A percentile compares a stretch with the other conserved stretches of the same genome.
Evolutionary conservation across 2,329 filamentous ascomycete genomes (phyloP).

Genomic region (Chlorencoelia australis): DNA sequence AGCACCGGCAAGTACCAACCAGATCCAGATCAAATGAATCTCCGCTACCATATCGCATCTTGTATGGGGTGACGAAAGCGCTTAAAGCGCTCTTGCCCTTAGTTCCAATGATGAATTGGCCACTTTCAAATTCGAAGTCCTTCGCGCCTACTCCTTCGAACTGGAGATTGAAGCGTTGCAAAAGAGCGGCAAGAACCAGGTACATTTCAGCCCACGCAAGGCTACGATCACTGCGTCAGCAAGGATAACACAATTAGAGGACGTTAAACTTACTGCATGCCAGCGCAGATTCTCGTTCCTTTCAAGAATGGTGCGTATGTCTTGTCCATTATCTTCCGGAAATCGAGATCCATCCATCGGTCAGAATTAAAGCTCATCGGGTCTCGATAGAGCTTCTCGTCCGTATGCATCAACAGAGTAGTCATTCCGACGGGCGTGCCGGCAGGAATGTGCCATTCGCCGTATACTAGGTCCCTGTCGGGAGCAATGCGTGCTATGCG

Average conservation of each 20-base stretch:
- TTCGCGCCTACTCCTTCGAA: constrained; percentile 3
- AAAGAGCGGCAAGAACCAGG: constrained; percentile 4
- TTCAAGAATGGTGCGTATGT: constrained; percentile 33
- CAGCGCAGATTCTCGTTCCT: constrained; percentile 33
- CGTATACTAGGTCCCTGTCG: constrained; percentile 11
- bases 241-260: not conserved
- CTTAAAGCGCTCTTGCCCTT: constrained; percentile 1
- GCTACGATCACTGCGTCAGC: constrained; percentile 3
- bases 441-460: constrained; percentile 13
- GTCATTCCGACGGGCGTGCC: constrained; percentile 33
- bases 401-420: constrained; percentile 29
- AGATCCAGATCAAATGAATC: too few relatives aligned
- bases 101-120: constrained; percentile 10
- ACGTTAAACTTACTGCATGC: constrained; percentile 15
- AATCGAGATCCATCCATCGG: constrained; percentile 29
- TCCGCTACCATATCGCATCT: too few relatives aligned
- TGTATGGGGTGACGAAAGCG: not conserved
- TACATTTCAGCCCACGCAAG: constrained; percentile 11
- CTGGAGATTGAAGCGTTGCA: constrained; percentile 6
- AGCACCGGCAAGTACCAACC: too few relatives aligned
- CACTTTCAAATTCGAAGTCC: constrained; percentile 9
- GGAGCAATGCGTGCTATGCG: constrained; percentile 22
- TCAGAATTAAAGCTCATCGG: constrained; percentile 31
- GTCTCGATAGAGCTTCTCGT: constrained; percentile 30
- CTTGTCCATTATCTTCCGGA: constrained; percentile 28